Percentiles rank a stretch among this genome's conserved stretches.
Evolutionary conservation across 345 rosid species (phyloP).

Genomic region (Excoecaria cochinchinensis): DNA sequence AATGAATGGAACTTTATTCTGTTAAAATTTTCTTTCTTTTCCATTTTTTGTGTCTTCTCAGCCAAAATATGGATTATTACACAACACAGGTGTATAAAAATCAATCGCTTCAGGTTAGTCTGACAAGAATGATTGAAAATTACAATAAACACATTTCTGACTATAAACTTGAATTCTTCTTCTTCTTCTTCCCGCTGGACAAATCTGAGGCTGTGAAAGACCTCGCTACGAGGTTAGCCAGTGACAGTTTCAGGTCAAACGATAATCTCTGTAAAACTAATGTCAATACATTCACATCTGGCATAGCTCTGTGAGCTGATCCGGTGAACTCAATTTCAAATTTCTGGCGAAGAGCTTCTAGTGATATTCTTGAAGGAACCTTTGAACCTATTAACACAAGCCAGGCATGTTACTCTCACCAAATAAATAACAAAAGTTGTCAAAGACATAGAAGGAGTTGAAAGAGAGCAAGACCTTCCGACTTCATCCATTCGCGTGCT

Average conservation of each 20-base stretch:
- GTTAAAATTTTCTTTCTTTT: background rate
- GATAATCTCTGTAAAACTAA: slow-evolving; percentile 66
- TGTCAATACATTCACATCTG: slow-evolving; percentile 65
- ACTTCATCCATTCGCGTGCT: slow-evolving; percentile 58
- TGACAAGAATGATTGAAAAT: slow-evolving; percentile 19
- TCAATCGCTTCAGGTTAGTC: background rate
- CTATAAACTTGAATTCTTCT: slow-evolving; percentile 29
- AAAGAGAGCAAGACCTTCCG: slow-evolving; percentile 48
- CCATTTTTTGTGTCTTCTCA: background rate
- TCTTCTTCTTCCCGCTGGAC: slow-evolving; percentile 36
- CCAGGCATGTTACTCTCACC: background rate
- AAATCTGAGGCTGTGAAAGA: slow-evolving; percentile 48
- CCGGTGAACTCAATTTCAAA: slow-evolving; percentile 30
- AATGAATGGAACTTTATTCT: background rate
- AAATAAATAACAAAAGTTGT: background rate
- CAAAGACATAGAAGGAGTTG: background rate
- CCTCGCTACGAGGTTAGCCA: slow-evolving; percentile 46
- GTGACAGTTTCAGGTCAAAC: slow-evolving; percentile 51
- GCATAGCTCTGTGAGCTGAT: slow-evolving; percentile 78
- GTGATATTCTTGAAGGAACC: slow-evolving; percentile 31
- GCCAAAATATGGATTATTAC: background rate
- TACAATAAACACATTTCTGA: slow-evolving; percentile 3
- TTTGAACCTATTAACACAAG: slow-evolving; percentile 35
- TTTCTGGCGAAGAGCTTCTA: slow-evolving; percentile 46
- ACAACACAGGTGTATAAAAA: background rate